Base-by-base conservation (phyloP, 768 basidiomycete species). In the Leccinum disarticulatum region DNA sequence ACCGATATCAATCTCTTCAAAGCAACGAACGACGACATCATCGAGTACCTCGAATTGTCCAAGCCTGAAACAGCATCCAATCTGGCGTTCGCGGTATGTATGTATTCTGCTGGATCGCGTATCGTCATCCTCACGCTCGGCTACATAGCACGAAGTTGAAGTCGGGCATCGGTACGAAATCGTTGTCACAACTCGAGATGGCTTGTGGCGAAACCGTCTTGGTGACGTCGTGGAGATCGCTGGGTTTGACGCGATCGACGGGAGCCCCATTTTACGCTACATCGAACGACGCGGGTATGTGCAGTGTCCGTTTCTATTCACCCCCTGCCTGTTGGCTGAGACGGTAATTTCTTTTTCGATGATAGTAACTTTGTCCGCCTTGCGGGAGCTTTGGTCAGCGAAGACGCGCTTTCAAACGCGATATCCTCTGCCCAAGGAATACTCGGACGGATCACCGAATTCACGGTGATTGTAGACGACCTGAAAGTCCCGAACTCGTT, bases 381-480 rank as follows among this genome's bases (percentile, higher is more conserved):
- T 13, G 33, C 13, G 33, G 33, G 33, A 35, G 33, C 33, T 35
- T 35, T 35, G 13, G 33, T 35, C 33, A 35, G 33, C 33, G 13
- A 35, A 13, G 33, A 35, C 5, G 13, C 13, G 13, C 33, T 35
- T 35, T 13, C 33, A 5, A 35, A 5, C 13, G 13, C 33, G 33
- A 35, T 35, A 35, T 35, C 14, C 14, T 61, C 66, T 5, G 58
- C 55, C 1, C 58, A 60, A 22, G 64, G 66, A 8, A 52, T 50
- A 4, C 56, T 62, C 13, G 62, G 65, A 43, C 14, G 49, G 9
- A 30, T 66, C 15, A 60, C 43, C 0, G 67, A 70, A 50, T 59
- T 66, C n/a, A 62, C 67, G 6, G 57, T 59, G 17, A 57, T 69
- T 10, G n/a, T 62, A 19, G 70, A 69, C 8, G 53, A 64, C 6